Percentiles rank a stretch among this genome's conserved stretches.
Evolutionary conservation across 805 yeast genomes (phyloP).

Genomic region (Yamadazyma insecticola): DNA sequence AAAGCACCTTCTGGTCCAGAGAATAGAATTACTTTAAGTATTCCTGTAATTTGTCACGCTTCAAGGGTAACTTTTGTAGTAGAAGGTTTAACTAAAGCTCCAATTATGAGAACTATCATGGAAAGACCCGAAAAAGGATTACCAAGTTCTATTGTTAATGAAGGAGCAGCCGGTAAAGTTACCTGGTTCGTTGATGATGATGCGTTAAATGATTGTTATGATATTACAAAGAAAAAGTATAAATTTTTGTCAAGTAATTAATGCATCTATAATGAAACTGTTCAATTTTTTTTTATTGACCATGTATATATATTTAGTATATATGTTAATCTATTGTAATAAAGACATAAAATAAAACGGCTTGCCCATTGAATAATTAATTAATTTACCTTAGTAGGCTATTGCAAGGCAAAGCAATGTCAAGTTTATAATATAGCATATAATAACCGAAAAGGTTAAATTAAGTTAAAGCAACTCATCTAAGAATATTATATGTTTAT

Average conservation of each 20-base stretch:
- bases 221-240: slow-evolving; percentile 65
- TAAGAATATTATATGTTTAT: too few relatives aligned
- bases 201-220: slow-evolving; percentile 75
- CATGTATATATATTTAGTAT: too few relatives aligned
- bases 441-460: too few relatives aligned
- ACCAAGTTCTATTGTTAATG: slow-evolving; percentile 91
- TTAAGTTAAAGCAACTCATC: too few relatives aligned
- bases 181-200: slow-evolving; percentile 97
- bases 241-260: slow-evolving; percentile 46
- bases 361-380: too few relatives aligned
- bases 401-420: too few relatives aligned
- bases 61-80: slow-evolving; percentile 92
- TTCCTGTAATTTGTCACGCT: slow-evolving; percentile 93
- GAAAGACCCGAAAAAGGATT: slow-evolving; percentile 96
- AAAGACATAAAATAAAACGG: too few relatives aligned
- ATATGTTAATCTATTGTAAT: too few relatives aligned
- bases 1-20: slow-evolving; percentile 89
- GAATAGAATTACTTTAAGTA: slow-evolving; percentile 76
- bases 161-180: slow-evolving; percentile 94
- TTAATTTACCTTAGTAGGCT: too few relatives aligned
- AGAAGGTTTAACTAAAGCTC: slow-evolving; percentile 94
- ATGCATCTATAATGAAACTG: too few relatives aligned
- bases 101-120: slow-evolving; percentile 84
- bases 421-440: too few relatives aligned
- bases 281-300: too few relatives aligned